phyloP scores from a whole-genome alignment of 345 rosid genomes.

The Ceriops tagal region DNA sequence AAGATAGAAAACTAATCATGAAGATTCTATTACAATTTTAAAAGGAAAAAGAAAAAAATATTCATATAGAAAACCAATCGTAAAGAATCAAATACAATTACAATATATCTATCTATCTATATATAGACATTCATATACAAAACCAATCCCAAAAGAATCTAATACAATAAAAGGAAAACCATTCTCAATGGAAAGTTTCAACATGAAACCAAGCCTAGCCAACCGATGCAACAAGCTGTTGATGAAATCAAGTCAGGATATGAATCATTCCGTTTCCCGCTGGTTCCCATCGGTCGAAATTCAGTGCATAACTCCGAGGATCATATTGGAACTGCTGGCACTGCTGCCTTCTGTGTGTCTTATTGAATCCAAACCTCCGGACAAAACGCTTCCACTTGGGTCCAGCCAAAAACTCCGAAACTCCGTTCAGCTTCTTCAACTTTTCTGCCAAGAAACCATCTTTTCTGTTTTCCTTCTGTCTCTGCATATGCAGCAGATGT shows the following conservation, averaged over 20 bases:
- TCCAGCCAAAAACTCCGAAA: slow-evolving; percentile 52
- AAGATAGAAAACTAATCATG: too few species aligned
- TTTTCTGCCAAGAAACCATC: slow-evolving; percentile 36
- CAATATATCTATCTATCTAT: too few species aligned
- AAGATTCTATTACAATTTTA: too few species aligned
- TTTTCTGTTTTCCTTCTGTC: slow-evolving; percentile 12
- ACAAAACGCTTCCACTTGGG: slow-evolving; percentile 68
- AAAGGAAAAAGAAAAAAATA: too few species aligned
- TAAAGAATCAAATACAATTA: too few species aligned
- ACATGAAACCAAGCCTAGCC: slow-evolving; percentile 6
- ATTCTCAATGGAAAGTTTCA: too few species aligned
- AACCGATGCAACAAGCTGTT: neutral
- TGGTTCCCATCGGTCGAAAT: slow-evolving; percentile 56
- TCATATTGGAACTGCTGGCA: slow-evolving; percentile 44
- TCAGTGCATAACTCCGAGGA: slow-evolving; percentile 61
- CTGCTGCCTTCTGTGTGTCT: slow-evolving; percentile 30
- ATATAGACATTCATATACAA: too few species aligned
- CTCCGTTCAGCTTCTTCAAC: slow-evolving; percentile 35
- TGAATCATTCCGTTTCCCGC: slow-evolving; percentile 3
- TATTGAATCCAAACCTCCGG: slow-evolving; percentile 33
- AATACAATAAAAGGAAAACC: too few species aligned
- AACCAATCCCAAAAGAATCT: too few species aligned
- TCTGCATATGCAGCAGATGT: neutral
- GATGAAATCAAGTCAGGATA: slow-evolving; percentile 24
- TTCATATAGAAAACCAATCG: too few species aligned